Evolutionary conservation across 2,329 filamentous ascomycete genomes (phyloP).

Genomic region (Apiospora hydei): DNA sequence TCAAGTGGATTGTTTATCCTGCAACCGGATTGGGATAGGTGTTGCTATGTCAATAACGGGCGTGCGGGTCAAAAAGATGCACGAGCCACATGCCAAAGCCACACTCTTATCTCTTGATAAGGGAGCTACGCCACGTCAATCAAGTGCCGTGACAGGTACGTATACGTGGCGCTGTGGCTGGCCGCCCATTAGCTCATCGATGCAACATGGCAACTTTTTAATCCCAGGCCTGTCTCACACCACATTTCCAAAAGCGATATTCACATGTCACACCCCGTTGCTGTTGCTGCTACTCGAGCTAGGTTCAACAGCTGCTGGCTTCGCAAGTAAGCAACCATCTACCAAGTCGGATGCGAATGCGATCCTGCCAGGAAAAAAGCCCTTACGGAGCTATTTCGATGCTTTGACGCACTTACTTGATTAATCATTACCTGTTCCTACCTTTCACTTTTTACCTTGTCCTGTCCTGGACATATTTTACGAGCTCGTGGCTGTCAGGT

Average conservation of each 20-base stretch:
- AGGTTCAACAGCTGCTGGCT: background rate
- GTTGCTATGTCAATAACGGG: constrained; percentile 12
- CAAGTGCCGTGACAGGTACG: too few species aligned
- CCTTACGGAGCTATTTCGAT: constrained; percentile 7
- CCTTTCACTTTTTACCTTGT: background rate
- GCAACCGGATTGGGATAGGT: constrained; percentile 6
- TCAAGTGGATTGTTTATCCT: constrained; percentile 20
- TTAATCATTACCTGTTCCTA: constrained; percentile 11
- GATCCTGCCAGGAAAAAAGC: background rate
- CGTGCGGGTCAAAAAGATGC: background rate
- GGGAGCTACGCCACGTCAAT: too few species aligned
- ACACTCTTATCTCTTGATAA: too few species aligned
- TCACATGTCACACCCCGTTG: constrained; percentile 2
- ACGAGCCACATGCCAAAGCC: background rate
- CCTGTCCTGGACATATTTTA: background rate
- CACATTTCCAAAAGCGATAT: background rate
- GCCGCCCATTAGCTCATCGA: background rate
- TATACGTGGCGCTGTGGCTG: background rate
- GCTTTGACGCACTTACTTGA: background rate
- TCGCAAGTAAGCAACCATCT: constrained; percentile 14
- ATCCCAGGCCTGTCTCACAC: background rate
- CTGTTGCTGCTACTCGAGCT: background rate
- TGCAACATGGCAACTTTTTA: constrained; percentile 8
- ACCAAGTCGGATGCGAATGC: constrained; percentile 1
- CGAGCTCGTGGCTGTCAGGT: background rate